phyloP scores from a whole-genome alignment of 257 asterid species.

The Solanum piurae region DNA sequence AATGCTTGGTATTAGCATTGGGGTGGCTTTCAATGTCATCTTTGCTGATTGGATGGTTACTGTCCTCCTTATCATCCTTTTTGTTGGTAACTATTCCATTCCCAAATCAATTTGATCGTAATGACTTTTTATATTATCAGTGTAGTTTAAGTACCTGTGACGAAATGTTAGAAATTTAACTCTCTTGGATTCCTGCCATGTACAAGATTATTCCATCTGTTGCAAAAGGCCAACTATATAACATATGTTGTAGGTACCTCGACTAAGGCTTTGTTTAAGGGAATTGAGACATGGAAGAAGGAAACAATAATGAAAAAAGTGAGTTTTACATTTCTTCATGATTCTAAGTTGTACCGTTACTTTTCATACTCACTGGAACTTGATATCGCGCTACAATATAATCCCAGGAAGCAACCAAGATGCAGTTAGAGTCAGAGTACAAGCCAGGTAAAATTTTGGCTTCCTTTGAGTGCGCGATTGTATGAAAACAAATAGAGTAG shows the following conservation, averaged over 20 bases:
- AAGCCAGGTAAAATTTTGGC: slow-evolving; percentile 8
- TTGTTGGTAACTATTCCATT: slow-evolving; percentile 10
- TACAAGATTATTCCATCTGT: background rate
- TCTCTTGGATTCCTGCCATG: background rate
- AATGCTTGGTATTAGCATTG: slow-evolving; percentile 35
- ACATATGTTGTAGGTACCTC: slow-evolving; percentile 16
- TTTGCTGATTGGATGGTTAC: slow-evolving; percentile 38
- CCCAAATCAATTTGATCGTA: background rate
- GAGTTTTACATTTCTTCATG: background rate
- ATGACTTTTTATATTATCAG: background rate
- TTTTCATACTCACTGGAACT: background rate
- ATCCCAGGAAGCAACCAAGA: slow-evolving; percentile 16
- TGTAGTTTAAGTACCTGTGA: background rate
- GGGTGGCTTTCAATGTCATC: slow-evolving; percentile 30
- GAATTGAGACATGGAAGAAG: slow-evolving; percentile 32
- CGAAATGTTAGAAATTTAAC: background rate
- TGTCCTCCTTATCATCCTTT: slow-evolving; percentile 25
- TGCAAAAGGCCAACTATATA: background rate
- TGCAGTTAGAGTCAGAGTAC: slow-evolving; percentile 4
- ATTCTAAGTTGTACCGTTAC: background rate
- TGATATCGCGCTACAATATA: background rate
- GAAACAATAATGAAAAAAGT: slow-evolving; percentile 22
- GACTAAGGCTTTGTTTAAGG: slow-evolving; percentile 22
- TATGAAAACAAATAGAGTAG: background rate
- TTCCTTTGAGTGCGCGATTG: background rate